These are phyloP conservation scores for Xylaria hypoxylon DNA, from an alignment of 2,329 filamentous ascomycete species.

Conservation along the genomic window DNA sequence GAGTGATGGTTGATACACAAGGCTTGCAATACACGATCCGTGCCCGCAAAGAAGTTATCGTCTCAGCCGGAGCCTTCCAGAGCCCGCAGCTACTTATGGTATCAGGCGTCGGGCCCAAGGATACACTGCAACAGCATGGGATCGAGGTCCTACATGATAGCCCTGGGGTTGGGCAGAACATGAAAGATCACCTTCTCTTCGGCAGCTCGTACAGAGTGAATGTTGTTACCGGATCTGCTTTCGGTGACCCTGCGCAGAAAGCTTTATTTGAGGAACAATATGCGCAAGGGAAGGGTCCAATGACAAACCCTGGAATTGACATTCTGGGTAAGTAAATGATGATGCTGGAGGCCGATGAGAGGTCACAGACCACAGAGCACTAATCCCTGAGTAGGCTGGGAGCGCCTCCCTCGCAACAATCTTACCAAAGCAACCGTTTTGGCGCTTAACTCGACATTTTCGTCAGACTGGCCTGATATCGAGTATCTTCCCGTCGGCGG, in stretches of 20 bases:
- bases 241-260: no score
- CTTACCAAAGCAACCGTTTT: no score
- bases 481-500: slow-evolving; percentile 36
- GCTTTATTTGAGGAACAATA: no score
- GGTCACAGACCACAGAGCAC: no score
- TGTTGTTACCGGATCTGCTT: no score
- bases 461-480: slow-evolving; percentile 44
- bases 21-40: no score
- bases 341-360: no score
- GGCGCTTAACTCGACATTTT: slow-evolving; percentile 8
- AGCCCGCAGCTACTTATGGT: slow-evolving; percentile 19
- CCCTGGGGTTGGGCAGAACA: slow-evolving; percentile 20
- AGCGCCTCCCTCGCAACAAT: no score
- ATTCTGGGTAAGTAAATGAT: no score
- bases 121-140: background rate
- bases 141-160: background rate
- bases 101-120: slow-evolving; percentile 22
- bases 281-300: slow-evolving; percentile 35
- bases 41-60: slow-evolving; percentile 11
- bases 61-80: slow-evolving; percentile 11
- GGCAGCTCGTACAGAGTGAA: slow-evolving; percentile 43
- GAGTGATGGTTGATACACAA: no score
- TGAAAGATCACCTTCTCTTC: slow-evolving; percentile 17
- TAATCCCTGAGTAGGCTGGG: no score
- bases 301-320: slow-evolving; percentile 37